Percentiles rank a stretch among this genome's conserved stretches.
Conservation (phyloP, 768 basidiomycete genomes). For the Dioszegia hungarica region DNA sequence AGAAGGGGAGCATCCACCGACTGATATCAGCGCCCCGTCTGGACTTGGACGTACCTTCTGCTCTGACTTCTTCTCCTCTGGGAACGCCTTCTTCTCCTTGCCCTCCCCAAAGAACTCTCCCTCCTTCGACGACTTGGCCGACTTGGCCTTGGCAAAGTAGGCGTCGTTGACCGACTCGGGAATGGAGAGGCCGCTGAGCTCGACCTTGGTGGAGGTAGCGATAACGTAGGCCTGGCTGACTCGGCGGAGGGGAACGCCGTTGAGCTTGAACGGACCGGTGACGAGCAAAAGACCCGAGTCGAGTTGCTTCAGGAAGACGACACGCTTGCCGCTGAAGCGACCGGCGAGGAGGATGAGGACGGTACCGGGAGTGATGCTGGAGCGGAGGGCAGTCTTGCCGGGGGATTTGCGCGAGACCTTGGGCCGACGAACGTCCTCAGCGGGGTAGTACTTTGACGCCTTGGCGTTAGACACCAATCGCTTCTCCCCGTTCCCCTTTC, state of each 20-base stretch:
- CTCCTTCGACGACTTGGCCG: conserved; percentile 77
- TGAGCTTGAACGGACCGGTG: conserved; percentile 93
- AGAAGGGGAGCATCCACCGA: conserved; percentile 57
- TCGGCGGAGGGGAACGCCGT: conserved; percentile 94
- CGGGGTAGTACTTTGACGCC: conserved; percentile 56
- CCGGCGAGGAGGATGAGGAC: conserved; percentile 95
- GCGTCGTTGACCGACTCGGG: conserved; percentile 81
- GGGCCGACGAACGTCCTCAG: conserved; percentile 84
- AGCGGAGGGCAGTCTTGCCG: conserved; percentile 65
- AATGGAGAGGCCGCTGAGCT: conserved; percentile 64
- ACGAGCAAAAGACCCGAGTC: conserved; percentile 80
- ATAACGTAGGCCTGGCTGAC: conserved; percentile 99
- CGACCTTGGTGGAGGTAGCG: conserved; percentile 91
- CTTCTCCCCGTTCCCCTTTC: conserved; percentile 83
- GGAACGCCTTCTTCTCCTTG: conserved; percentile 78
- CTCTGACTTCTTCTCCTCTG: conserved; percentile 78
- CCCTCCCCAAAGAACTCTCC: conserved; percentile 95
- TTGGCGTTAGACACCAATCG: conserved; percentile 80
- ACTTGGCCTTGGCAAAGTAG: conserved; percentile 78
- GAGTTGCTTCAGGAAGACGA: conserved; percentile 96
- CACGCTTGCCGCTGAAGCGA: conserved; percentile 95
- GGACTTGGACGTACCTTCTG: conserved; percentile 63
- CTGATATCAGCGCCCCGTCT: conserved; percentile 18
- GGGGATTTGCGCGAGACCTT: conserved; percentile 87
- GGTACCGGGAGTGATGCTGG: conserved; percentile 86